Evolutionary conservation across 306 rosid genomes (phyloP), one percentile per base, ranked within the genome.

Genomic region (Crataegus laevigata): DNA sequence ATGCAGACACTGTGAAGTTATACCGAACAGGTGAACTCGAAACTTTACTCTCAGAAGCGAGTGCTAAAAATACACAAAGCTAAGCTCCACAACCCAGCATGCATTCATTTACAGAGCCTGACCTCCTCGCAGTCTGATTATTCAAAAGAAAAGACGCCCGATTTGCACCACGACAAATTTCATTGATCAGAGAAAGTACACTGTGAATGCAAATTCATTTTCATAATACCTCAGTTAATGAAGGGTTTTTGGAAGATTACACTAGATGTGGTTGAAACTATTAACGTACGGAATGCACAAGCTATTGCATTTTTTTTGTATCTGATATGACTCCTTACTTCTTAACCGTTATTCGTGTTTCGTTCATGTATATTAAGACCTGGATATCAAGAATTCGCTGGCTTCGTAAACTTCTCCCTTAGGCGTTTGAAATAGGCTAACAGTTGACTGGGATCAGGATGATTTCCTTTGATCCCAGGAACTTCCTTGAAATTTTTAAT

Each of bases 21-120:
- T 68, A 94, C 88, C 90, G 88, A 73, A 88, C 88, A 66, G 97
- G 97, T 72, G 97, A 92, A 58, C 99, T 94, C 40, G 96, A 92
- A 81, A 76, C 92, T 59, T 66, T 94, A 85, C 85, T 94, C 47
- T 77, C 87, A 15, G 96, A 94, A 79, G 96, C 96, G 26, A 85
- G n/a, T 17, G 85, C 89, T 40, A 90, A 87, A 81, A 75, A 51
- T 25, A 13, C 72, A 47, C 76, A 75, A 74, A 80, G 77, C 85
- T 84, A 86, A 22, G 86, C 59, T 69, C 54, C 52, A 38, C 68
- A 36, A 22, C 59, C 47, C 67, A 28, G 52, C 55, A 25, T 58
- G 38, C 78, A 12, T 43, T 69, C 42, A 50, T 9, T 29, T 36
- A 43, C 63, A 61, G 79, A 69, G 66, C 36, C 60, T 63, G 71